Percentiles rank a stretch among this genome's conserved stretches.
Conservation (phyloP, 352 stramenopile genomes). For the Phytophthora nicotianae region DNA sequence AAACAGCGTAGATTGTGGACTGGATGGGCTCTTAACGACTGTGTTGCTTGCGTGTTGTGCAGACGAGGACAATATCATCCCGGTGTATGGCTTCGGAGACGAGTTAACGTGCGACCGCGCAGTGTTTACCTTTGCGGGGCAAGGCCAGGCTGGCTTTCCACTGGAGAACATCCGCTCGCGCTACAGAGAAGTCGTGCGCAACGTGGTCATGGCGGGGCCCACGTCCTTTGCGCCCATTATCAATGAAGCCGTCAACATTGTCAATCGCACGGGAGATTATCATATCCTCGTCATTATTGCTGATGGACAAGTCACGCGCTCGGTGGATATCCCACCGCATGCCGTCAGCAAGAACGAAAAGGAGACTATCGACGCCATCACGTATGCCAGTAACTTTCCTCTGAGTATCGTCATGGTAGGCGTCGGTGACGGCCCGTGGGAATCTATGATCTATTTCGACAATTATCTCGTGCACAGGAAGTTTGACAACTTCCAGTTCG, state of each 20-base stretch:
- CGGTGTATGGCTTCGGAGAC: constrained; percentile 86
- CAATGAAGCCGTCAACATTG: constrained; percentile 79
- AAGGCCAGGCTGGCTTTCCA: constrained; percentile 50
- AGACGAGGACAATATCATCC: constrained; percentile 89
- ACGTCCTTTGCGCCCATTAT: constrained; percentile 90
- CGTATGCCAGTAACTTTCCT: constrained; percentile 77
- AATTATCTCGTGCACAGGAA: constrained; percentile 76
- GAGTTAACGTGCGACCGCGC: constrained; percentile 76
- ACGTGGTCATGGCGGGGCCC: constrained; percentile 81
- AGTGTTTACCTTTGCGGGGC: constrained; percentile 75
- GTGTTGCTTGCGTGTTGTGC: constrained; percentile 11
- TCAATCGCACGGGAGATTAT: constrained; percentile 77
- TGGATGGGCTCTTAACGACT: background rate
- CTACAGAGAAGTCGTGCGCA: constrained; percentile 73
- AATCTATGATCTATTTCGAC: constrained; percentile 84
- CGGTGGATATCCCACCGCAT: constrained; percentile 75
- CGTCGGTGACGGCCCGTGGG: constrained; percentile 83
- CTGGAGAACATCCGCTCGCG: constrained; percentile 69
- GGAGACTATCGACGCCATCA: constrained; percentile 88
- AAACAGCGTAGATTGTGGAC: background rate
- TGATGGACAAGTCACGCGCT: constrained; percentile 86
- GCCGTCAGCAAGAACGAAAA: constrained; percentile 86
- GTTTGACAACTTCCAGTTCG: constrained; percentile 91
- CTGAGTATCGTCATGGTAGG: constrained; percentile 84
- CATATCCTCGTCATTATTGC: constrained; percentile 91